Evolutionary conservation across 768 basidiomycete species (phyloP).

Genomic region (Podaxis sp.): DNA sequence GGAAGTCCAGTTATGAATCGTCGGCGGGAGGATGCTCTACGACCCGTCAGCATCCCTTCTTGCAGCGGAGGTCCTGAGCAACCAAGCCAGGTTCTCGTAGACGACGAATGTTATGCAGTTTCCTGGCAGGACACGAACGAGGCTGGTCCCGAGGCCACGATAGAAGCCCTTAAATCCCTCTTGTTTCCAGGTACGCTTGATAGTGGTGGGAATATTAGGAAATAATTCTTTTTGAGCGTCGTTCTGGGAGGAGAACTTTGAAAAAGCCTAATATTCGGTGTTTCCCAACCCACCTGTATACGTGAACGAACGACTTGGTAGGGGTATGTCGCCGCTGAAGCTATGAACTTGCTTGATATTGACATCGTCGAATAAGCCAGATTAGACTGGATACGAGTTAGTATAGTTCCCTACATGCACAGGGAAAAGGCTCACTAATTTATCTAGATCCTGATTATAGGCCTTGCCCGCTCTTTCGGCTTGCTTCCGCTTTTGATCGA

Average conservation of each 20-base stretch:
- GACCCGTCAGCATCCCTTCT: slow-evolving; percentile 37
- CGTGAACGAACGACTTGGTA: slow-evolving; percentile 96
- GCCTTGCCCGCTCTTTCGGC: slow-evolving; percentile 58
- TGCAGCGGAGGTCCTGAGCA: slow-evolving; percentile 67
- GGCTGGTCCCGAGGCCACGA: slow-evolving; percentile 91
- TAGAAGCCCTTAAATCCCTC: slow-evolving; percentile 90
- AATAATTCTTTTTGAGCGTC: slow-evolving; percentile 67
- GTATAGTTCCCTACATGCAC: background rate
- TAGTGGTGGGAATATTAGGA: slow-evolving; percentile 80
- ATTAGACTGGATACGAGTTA: slow-evolving; percentile 64
- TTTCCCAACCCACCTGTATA: slow-evolving; percentile 67
- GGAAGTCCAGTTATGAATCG: background rate
- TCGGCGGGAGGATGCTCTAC: background rate
- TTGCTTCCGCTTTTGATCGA: slow-evolving; percentile 70
- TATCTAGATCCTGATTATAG: slow-evolving; percentile 77
- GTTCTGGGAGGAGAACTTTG: slow-evolving; percentile 45
- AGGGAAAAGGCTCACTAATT: slow-evolving; percentile 61
- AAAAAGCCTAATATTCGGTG: background rate
- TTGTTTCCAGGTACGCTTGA: slow-evolving; percentile 75
- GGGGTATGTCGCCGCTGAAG: slow-evolving; percentile 87
- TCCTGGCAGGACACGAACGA: slow-evolving; percentile 92
- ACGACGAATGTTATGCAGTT: slow-evolving; percentile 98
- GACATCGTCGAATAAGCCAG: slow-evolving; percentile 90
- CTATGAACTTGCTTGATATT: slow-evolving; percentile 83
- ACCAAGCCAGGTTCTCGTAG: slow-evolving; percentile 90